Percentiles rank a stretch among this genome's conserved stretches.
These are phyloP conservation scores for Pulicaria dysenterica DNA, from an alignment of 129 eudicot species.

Conservation along the genomic window DNA sequence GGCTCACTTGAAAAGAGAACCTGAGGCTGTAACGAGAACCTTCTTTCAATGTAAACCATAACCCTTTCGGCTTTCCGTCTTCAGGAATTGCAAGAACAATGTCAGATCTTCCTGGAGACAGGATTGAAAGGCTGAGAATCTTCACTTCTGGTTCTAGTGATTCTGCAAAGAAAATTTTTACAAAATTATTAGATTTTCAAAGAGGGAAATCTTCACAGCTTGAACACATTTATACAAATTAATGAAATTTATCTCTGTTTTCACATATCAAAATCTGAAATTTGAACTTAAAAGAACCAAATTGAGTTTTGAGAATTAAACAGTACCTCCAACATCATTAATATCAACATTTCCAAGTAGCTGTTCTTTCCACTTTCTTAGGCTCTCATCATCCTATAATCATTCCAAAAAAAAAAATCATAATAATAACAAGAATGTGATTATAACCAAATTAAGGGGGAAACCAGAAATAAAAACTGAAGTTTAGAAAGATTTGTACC, in stretches of 20 bases:
- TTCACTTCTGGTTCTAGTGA: constrained; percentile 65
- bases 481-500: constrained; percentile 35
- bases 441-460: neutral
- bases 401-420: constrained; percentile 6
- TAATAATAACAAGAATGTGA: neutral
- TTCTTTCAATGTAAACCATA: constrained; percentile 72
- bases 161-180: constrained; percentile 42
- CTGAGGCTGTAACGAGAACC: constrained; percentile 56
- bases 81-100: constrained; percentile 61
- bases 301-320: neutral
- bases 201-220: no score
- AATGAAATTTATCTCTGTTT: no score
- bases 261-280: no score
- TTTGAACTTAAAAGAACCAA: no score
- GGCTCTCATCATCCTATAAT: constrained; percentile 68
- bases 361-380: constrained; percentile 78
- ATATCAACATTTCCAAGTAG: constrained; percentile 68
- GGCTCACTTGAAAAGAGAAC: constrained; percentile 60
- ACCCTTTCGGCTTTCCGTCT: constrained; percentile 63
- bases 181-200: neutral
- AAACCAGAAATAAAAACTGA: neutral
- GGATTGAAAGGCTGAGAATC: constrained; percentile 56
- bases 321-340: constrained; percentile 61
- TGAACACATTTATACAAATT: no score
- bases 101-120: constrained; percentile 61